Base-by-base conservation (phyloP, 1,139 yeast genomes). In the Suhomyces kunorum region DNA sequence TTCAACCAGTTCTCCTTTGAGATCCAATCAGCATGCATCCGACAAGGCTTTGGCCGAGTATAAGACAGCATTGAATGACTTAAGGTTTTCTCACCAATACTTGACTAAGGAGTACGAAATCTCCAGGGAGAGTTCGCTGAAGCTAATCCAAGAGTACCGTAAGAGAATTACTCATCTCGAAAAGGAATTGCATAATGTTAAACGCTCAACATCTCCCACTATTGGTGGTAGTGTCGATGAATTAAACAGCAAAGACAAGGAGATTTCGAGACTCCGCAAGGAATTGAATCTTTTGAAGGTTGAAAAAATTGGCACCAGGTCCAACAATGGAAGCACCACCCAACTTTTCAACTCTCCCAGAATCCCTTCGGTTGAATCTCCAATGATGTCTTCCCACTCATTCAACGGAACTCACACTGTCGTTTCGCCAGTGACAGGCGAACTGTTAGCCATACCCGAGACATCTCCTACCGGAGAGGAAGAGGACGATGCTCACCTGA, bases 31-130 rank as follows among this genome's bases (percentile, higher is more conserved):
- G 17, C 35, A 44, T 17, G 55, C 54, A 15, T 53, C 52, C 13
- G 58, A 58, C 16, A 67, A 64, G 49, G 54, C 63, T 8, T 39
- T 72, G 5, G 52, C 62, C 20, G 80, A 72, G 36, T 68, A 78
- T 53, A 74, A 68, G 47, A 77, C 83, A 0, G 84, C 85, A 1
- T 61, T 81, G 36, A 72, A 68, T 42, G 87, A 81, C 53, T 65
- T 81, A 42, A 76, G 81, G 44, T 81, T 81, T 56, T 79, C 85
- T 3, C 85, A 81, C 55, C 78, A 76, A 47, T 81, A 80, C 54
- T 64, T 81, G 38, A 66, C 80, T 5, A 77, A 78, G 55, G 84
- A 80, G 51, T 81, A 72, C 48, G 83, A 79, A 49, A 73, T 78
- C 44, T 80, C 82, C 26, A 65, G 80, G 43, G 74, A 72, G 30